Percentiles rank a stretch among this genome's conserved stretches.
These are phyloP conservation scores for Ephemerocybe angulata DNA, from an alignment of 768 basidiomycete species.

Conservation along the genomic window DNA sequence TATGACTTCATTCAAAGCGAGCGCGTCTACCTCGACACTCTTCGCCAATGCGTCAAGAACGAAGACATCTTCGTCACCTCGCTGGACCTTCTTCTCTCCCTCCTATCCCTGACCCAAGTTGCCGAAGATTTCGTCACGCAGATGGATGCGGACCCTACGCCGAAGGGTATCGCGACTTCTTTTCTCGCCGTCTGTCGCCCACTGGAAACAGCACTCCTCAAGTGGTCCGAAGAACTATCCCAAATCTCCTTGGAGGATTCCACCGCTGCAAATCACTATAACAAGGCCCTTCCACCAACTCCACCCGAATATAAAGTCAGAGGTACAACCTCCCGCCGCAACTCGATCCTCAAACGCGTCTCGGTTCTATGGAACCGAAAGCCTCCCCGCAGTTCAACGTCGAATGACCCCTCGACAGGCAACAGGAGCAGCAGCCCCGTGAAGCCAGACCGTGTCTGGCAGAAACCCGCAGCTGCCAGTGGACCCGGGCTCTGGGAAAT, in stretches of 20 bases:
- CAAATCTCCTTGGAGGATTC: neutral
- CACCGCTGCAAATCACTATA: no score
- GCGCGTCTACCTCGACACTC: constrained; percentile 4
- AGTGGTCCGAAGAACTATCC: constrained; percentile 2
- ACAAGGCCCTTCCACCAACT: neutral
- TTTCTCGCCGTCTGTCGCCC: neutral
- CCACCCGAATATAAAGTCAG: no score
- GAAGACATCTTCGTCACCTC: constrained; percentile 2
- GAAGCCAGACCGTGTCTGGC: constrained; percentile 2
- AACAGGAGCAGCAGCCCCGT: constrained; percentile 7
- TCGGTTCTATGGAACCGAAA: neutral
- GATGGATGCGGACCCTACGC: neutral
- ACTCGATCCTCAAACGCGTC: constrained; percentile 10
- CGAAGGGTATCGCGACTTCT: neutral
- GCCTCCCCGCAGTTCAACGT: no score
- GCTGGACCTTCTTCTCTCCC: constrained; percentile 6
- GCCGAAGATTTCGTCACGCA: neutral
- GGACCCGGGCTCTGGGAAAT: constrained; percentile 46
- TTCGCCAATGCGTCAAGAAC: constrained; percentile 3
- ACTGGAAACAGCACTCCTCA: constrained; percentile 2
- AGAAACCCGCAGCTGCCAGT: constrained; percentile 5
- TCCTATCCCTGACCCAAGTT: constrained; percentile 6
- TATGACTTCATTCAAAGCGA: constrained; percentile 4
- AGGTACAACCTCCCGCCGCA: neutral
- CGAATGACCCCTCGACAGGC: constrained; percentile 5